These are phyloP conservation scores for Aspergillus bertholletiae DNA, from an alignment of 495 filamentous ascomycete genomes.

Conservation along the genomic window DNA sequence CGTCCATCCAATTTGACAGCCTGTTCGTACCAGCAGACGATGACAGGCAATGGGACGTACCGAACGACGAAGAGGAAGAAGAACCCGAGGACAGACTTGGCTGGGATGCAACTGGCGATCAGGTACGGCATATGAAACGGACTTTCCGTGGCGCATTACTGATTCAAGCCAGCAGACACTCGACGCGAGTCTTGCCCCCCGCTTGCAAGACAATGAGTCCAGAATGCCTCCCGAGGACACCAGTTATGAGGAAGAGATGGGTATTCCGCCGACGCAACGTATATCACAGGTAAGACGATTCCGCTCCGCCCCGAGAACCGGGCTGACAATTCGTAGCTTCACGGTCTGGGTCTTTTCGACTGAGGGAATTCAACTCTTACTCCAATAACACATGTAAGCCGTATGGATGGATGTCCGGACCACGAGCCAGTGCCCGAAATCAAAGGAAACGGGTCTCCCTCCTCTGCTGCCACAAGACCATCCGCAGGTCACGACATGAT, in stretches of 20 bases:
- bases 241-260: conserved; percentile 30
- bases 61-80: conserved; percentile 67
- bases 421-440: not conserved
- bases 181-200: conserved; percentile 27
- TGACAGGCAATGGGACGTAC: conserved; percentile 75
- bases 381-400: not conserved
- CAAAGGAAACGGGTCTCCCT: not conserved
- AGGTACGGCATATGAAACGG: conserved; percentile 17
- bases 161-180: conserved; percentile 24
- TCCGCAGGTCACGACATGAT: conserved; percentile 36
- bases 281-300: conserved; percentile 42
- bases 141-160: conserved; percentile 15
- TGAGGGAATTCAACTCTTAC: conserved; percentile 11
- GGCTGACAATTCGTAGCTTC: conserved; percentile 31
- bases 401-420: not conserved
- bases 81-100: conserved; percentile 67
- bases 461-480: not conserved
- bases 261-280: conserved; percentile 48
- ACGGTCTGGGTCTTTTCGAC: conserved; percentile 44
- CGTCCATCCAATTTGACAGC: conserved; percentile 65
- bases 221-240: not conserved
- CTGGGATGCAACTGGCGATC: conserved; percentile 71
- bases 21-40: conserved; percentile 78
- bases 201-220: conserved; percentile 18
- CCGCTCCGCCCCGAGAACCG: not conserved